These are phyloP conservation scores for Coffea eugenioides DNA, from an alignment of 257 asterid species.

Conservation along the genomic window DNA sequence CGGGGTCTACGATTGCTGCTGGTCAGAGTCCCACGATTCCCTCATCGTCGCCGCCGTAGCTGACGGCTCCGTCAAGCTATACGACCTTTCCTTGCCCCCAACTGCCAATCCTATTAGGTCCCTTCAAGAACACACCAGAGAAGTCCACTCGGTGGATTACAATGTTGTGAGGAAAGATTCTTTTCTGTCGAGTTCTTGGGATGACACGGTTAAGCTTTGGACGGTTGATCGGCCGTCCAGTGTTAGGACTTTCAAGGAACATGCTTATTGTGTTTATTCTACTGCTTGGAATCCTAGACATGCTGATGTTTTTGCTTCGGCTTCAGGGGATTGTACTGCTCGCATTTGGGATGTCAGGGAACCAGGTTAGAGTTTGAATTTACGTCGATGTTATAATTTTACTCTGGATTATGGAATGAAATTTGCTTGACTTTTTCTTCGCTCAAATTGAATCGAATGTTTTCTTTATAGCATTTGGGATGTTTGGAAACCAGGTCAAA, in stretches of 20 bases:
- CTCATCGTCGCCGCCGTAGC: conserved; percentile 80
- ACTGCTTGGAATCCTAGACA: conserved; percentile 95
- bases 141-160: conserved; percentile 86
- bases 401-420: too few relatives aligned
- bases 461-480: not conserved
- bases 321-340: conserved; percentile 92
- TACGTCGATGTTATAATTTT: not conserved
- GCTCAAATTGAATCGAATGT: not conserved
- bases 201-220: conserved; percentile 90
- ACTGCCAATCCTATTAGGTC: conserved; percentile 85
- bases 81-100: conserved; percentile 76
- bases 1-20: conserved; percentile 89
- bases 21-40: conserved; percentile 98
- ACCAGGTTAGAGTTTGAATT: conserved; percentile 57
- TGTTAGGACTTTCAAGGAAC: conserved; percentile 95
- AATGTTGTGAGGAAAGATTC: conserved; percentile 85
- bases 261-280: conserved; percentile 87
- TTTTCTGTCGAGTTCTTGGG: conserved; percentile 91
- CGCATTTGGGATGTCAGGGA: conserved; percentile 99
- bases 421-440: too few relatives aligned
- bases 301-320: conserved; percentile 89
- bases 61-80: conserved; percentile 88
- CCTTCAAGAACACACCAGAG: conserved; percentile 88
- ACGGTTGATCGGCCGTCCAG: conserved; percentile 86
- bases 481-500: not conserved